Evolutionary conservation across 2,329 filamentous ascomycete genomes (phyloP).

Genomic region (Remersonia thermophila): DNA sequence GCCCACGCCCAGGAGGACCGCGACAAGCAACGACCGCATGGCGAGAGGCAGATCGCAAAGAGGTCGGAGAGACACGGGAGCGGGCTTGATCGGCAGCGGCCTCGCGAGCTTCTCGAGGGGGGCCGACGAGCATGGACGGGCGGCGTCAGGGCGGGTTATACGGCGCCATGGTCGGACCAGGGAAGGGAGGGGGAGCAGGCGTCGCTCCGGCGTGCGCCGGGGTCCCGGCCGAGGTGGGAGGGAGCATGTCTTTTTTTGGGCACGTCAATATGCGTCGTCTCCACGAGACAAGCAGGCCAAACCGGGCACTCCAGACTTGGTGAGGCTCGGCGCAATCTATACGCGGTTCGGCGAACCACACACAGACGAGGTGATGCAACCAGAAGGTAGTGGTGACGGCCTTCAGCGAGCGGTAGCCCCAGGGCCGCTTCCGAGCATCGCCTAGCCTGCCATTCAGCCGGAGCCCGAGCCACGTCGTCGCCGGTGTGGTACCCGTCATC

Average conservation of each 20-base stretch:
- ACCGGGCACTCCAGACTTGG: background rate
- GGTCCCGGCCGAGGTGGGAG: background rate
- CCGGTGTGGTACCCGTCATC: background rate
- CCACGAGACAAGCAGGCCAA: no score
- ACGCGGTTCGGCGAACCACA: background rate
- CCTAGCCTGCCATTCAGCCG: slow-evolving; percentile 9
- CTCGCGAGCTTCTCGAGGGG: no score
- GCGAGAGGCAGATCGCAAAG: background rate
- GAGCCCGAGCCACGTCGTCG: slow-evolving; percentile 1
- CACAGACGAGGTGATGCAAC: background rate
- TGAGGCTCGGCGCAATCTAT: slow-evolving; percentile 5
- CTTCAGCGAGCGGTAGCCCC: background rate
- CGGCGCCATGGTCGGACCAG: no score
- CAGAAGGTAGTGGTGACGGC: background rate
- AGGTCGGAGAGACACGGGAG: no score
- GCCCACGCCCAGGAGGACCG: slow-evolving; percentile 8
- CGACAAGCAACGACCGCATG: slow-evolving; percentile 9
- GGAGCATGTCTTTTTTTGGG: no score
- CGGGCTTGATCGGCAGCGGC: no score
- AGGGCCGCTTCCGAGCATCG: slow-evolving; percentile 2
- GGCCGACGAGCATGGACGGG: no score
- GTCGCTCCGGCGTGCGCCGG: no score
- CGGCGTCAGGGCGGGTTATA: no score
- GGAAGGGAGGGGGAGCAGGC: no score
- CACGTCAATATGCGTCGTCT: no score